These are phyloP conservation scores for Clarkia xantiana DNA, from an alignment of 345 rosid genomes.

Conservation along the genomic window DNA sequence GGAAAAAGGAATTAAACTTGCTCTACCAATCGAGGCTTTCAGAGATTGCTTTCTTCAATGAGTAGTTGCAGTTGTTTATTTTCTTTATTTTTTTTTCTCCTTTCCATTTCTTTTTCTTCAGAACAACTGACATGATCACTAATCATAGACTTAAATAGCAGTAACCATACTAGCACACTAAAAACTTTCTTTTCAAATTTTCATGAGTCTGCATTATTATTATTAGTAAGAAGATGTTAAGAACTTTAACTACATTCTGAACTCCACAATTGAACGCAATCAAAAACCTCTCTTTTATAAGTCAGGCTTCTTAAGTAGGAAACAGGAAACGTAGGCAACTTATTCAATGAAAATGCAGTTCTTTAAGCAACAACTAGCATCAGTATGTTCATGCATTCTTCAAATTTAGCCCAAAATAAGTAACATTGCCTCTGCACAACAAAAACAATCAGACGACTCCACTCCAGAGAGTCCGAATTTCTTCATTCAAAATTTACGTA, in stretches of 20 bases:
- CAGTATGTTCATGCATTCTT: conserved; percentile 18
- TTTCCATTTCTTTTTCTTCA: too few species aligned
- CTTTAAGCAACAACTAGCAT: background rate
- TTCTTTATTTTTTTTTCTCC: too few species aligned
- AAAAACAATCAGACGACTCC: conserved; percentile 8
- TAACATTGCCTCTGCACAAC: background rate
- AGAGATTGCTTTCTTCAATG: too few species aligned
- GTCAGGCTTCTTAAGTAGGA: background rate
- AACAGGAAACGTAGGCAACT: background rate
- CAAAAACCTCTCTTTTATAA: background rate
- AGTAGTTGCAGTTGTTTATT: too few species aligned
- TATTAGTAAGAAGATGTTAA: background rate
- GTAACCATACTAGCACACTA: too few species aligned
- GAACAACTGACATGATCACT: too few species aligned
- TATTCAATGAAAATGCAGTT: background rate
- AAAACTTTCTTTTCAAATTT: background rate
- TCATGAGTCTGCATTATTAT: background rate
- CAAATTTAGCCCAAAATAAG: conserved; percentile 12
- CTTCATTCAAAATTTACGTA: too few species aligned
- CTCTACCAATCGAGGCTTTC: too few species aligned
- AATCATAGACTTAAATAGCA: too few species aligned
- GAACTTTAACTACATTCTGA: background rate
- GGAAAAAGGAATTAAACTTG: too few species aligned
- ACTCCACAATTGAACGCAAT: background rate
- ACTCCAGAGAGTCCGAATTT: background rate